phyloP scores from a whole-genome alignment of 495 filamentous ascomycete species.

The Talaromyces liani region DNA sequence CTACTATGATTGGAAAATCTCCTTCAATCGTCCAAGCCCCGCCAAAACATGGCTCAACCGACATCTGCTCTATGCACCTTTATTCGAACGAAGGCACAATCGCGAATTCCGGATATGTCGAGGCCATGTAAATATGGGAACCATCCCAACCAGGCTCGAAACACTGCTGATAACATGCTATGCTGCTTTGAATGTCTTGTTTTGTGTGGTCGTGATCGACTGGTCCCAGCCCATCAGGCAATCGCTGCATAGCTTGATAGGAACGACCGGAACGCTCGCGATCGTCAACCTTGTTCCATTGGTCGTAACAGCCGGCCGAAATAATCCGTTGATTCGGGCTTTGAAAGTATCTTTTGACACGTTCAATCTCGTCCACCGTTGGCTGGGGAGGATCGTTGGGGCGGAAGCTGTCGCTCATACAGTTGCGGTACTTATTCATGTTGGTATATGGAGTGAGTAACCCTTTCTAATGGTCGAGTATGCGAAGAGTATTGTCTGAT shows the following conservation, averaged over 20 bases:
- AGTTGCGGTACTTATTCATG: conserved; percentile 23
- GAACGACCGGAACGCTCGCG: conserved; percentile 32
- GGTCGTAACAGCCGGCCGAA: conserved; percentile 34
- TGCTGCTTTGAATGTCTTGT: conserved; percentile 27
- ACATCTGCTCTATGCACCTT: conserved; percentile 36
- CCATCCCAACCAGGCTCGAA: conserved; percentile 30
- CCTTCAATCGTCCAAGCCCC: conserved; percentile 2
- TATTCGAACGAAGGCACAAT: conserved; percentile 30
- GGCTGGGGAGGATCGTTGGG: conserved; percentile 33
- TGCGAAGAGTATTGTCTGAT: conserved; percentile 7
- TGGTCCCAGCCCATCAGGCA: conserved; percentile 28
- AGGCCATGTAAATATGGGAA: conserved; percentile 31
- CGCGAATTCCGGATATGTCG: conserved; percentile 27
- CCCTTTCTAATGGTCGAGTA: neutral
- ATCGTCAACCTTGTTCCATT: conserved; percentile 35
- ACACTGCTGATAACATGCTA: conserved; percentile 23
- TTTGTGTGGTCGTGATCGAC: conserved; percentile 31
- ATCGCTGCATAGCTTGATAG: conserved; percentile 32
- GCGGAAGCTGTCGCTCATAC: conserved; percentile 30
- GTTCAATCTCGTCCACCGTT: conserved; percentile 41
- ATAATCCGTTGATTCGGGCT: conserved; percentile 31
- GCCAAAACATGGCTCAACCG: conserved; percentile 26
- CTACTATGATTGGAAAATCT: neutral
- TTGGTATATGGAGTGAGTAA: conserved; percentile 22
- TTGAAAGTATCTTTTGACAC: conserved; percentile 34